Conservation (phyloP, 2,329 filamentous ascomycete species). For the Claviceps sp. region DNA sequence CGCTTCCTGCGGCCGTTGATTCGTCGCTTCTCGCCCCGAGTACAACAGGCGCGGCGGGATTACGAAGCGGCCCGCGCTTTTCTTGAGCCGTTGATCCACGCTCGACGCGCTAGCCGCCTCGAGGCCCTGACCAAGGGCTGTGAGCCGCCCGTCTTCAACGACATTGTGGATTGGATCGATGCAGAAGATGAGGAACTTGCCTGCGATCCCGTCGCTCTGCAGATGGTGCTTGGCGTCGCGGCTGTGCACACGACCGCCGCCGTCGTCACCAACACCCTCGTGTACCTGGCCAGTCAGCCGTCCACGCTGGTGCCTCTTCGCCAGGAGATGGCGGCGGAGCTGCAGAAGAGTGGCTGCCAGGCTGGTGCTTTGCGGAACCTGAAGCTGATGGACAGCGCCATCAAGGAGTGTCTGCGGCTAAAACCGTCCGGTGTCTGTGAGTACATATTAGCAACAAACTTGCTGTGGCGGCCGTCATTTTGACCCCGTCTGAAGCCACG, state of each 20-base stretch:
- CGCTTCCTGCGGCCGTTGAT: conserved; percentile 3
- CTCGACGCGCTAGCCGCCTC: conserved; percentile 4
- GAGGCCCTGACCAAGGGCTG: not conserved
- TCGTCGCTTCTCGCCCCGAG: conserved; percentile 4
- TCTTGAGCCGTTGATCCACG: conserved; percentile 5
- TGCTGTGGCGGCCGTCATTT: not conserved
- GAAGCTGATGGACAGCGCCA: conserved; percentile 6
- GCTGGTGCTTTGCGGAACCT: conserved; percentile 5
- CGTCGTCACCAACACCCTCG: conserved; percentile 6
- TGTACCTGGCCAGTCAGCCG: conserved; percentile 4
- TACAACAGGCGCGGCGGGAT: conserved; percentile 4
- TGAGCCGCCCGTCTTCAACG: conserved; percentile 1
- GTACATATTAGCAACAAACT: not conserved
- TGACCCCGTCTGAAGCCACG: no score
- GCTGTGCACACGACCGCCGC: conserved; percentile 6
- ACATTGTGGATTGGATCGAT: conserved; percentile 8
- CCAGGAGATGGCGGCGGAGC: conserved; percentile 2
- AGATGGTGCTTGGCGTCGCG: conserved; percentile 7
- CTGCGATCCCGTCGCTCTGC: conserved; percentile 7
- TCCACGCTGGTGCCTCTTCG: conserved; percentile 3
- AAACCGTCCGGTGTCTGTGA: conserved; percentile 6
- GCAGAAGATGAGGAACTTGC: conserved; percentile 6
- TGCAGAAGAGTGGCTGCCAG: conserved; percentile 4
- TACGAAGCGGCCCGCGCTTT: conserved; percentile 6
- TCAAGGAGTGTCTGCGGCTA: conserved; percentile 7